Evolutionary conservation across 352 stramenopile genomes (phyloP), one percentile per base, ranked within the genome.

Genomic region (Phytophthora sojae): DNA sequence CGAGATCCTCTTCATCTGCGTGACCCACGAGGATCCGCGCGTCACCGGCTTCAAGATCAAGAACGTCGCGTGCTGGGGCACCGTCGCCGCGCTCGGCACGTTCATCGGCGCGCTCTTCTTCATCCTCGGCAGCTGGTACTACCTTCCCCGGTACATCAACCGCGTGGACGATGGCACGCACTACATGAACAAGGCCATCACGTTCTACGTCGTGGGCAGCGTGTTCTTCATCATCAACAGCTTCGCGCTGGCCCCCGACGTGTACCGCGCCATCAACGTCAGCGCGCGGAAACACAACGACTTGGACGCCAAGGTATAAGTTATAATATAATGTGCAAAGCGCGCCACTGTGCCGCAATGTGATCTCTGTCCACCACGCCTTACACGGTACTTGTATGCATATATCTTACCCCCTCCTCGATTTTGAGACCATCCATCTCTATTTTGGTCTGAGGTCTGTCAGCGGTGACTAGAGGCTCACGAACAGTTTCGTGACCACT

Each of bases 81-180:
- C 76, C 15, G 47, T 85, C 35, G 75, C 81, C 0, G 76, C 79
- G 2, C 52, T 86, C 23, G 81, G 82, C 60, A 92, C 82, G 67
- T 89, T 93, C 58, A 56, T 85, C 51, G 88, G 88, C 26, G 85
- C 85, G 8, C 49, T 92, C 35, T 72, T 88, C 23, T 95, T 95
- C 77, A 92, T 92, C 61, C 67, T 93, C 44, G 88, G 88, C 39
- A 92, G 82, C 69, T 94, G 79, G 72, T 95, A 82, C 81, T 95
- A 94, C 80, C 84, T 95, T 6, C 88, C 88, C 57, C 69, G 73
- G 52, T 95, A 88, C 64, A 91, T 94, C 44, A 83, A 82, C 19
- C 72, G 71, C 42, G 77, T 91, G 25, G 85, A 92, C 62, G 61
- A 79, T 3, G 75, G 82, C 23, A 85, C 77, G 37, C 62, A 85